Evolutionary conservation across 208 protist species (phyloP), one percentile per base, ranked within the genome.

Genomic region (Acanthamoeba rhysodes): DNA sequence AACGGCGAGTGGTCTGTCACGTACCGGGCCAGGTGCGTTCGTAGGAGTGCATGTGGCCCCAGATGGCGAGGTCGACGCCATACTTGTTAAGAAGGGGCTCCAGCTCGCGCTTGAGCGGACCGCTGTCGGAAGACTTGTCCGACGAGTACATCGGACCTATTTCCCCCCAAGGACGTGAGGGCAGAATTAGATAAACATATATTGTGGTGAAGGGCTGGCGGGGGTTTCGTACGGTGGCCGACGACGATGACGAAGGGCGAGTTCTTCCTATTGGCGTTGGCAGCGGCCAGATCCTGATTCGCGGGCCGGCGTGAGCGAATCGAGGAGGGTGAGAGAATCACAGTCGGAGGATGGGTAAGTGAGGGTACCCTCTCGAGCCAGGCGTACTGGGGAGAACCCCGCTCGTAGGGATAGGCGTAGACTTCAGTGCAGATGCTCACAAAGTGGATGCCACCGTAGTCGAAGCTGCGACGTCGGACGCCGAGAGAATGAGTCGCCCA

Each of bases 391-490:
- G 76, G 0, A 20, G 41, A 27, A 57, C 53, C 74, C 32, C 9
- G 5, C 32, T 18, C 32, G 74, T 62, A 55, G n/a, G 74, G 93
- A n/a, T 68, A 50, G 16, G 57, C 32, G 32, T 93, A 50, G 45
- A 16, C 34, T 50, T 95, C 94, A 16, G 94, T 92, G 84, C 82
- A 82, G 32, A 95, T 76, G 59, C 74, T 48, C 18, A 93, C 53
- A 57, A 95, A 82, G 66, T 95, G 94, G 57, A 93, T 80, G 57
- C 48, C 48, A n/a, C 68, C 84, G 50, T 95, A 95, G 57, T 95
- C 82, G 50, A 93, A 93, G 82, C 94, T 95, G 93, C 4, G 70
- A 74, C 12, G 68, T 34, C 27, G 68, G 32, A 12, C 14, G 45
- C 1, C 45, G 45, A 9, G 45, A 48, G 45, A 48, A 14, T 50